Evolutionary conservation across 2,329 filamentous ascomycete species (phyloP), one percentile per base, ranked within the genome.

Genomic region (Stachybotrys elegans): DNA sequence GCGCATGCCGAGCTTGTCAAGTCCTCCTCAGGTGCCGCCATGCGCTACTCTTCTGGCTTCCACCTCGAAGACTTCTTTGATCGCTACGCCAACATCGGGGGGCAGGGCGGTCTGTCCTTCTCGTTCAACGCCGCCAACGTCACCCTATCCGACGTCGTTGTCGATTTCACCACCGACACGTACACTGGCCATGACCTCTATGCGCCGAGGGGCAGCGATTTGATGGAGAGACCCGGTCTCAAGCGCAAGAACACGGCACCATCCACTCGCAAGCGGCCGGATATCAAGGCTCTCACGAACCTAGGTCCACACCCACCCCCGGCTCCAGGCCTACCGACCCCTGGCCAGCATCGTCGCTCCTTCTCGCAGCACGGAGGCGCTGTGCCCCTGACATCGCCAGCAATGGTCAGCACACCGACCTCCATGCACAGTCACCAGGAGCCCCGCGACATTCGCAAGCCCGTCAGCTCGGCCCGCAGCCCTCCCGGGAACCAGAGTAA

Each of bases 31-130:
- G 81, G 75, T 43, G 87, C 79, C 49, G 52, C 58, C 7, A 83
- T 87, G 75, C 69, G 86, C 9, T 89, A 88, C 52, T 83, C 83
- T 1, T 84, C 87, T 0, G 85, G 88, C 2, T 92, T 93, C 56
- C 87, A 93, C 48, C 76, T 91, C 13, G 88, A 93, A 51, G 87
- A 93, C 58, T 94, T 94, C 63, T 91, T 93, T 54, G 87, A 93
- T 54, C 76, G 89, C 22, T 95, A 95, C 47, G 66, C 69, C 1
- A 78, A 75, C 46, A 71, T 81, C 36, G 70, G 72, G 1, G 72
- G 75, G 0, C 69, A 69, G 17, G 81, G 80, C 0, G 84, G 82
- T 1, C 74, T 81, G 45, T 71, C 75, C 0, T 78, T 74, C 51
- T 70, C 65, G 5, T 87, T 93, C 43, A 87, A 93, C 54, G 80